Conservation (phyloP, 495 filamentous ascomycete species). For the Penicillium desertorum region DNA sequence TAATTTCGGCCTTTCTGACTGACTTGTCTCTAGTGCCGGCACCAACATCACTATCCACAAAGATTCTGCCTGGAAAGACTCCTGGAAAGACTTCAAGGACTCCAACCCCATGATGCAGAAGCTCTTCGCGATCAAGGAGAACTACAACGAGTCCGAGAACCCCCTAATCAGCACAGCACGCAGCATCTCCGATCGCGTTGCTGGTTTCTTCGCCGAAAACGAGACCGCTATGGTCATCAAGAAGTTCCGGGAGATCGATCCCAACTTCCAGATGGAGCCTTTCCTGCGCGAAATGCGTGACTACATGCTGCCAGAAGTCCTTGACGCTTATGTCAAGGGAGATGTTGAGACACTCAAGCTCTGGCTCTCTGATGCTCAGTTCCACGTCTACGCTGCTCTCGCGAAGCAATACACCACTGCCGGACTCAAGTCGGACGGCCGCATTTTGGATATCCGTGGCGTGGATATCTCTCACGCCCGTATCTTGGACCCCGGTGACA, state of each 20-base stretch:
- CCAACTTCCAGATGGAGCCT: conserved; percentile 87
- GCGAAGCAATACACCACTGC: conserved; percentile 92
- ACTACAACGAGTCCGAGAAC: conserved; percentile 95
- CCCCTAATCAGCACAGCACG: conserved; percentile 90
- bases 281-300: conserved; percentile 94
- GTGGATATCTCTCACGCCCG: conserved; percentile 88
- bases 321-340: conserved; percentile 97
- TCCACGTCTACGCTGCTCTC: conserved; percentile 87
- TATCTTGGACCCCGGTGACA: conserved; percentile 93
- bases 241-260: conserved; percentile 96
- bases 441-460: conserved; percentile 89
- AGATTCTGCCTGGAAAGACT: conserved; percentile 93
- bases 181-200: conserved; percentile 87
- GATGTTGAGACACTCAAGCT: conserved; percentile 86
- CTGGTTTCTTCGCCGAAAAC: conserved; percentile 97
- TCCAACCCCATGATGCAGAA: conserved; percentile 84
- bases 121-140: conserved; percentile 75
- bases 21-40: conserved; percentile 64
- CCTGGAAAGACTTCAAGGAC: conserved; percentile 90
- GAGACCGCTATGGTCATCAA: conserved; percentile 97
- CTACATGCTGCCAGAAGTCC: conserved; percentile 95
- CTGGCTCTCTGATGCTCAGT: conserved; percentile 95
- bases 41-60: conserved; percentile 95
- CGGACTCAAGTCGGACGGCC: conserved; percentile 89
- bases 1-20: conserved; percentile 23